phyloP scores from a whole-genome alignment of 805 yeast species.

The Cyberlindnera misumaiensis region DNA sequence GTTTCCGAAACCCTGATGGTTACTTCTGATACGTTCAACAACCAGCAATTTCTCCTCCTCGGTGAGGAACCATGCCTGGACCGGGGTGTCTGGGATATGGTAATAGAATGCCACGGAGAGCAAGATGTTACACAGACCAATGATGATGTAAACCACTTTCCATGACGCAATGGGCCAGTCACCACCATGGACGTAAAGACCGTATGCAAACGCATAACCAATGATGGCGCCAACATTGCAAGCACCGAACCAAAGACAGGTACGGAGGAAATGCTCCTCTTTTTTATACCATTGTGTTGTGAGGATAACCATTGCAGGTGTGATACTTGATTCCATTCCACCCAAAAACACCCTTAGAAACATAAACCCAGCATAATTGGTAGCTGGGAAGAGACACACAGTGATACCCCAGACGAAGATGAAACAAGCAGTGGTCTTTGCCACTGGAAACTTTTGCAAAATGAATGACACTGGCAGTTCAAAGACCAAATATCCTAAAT shows the following conservation, averaged over 20 bases:
- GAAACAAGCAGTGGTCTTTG: constrained; percentile 40
- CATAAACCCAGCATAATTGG: constrained; percentile 32
- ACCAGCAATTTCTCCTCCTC: constrained; percentile 41
- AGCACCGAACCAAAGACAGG: constrained; percentile 37
- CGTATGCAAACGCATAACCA: constrained; percentile 52
- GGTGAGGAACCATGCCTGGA: constrained; percentile 38
- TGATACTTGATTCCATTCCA: constrained; percentile 43
- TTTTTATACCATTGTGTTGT: constrained; percentile 54
- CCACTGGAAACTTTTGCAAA: constrained; percentile 52
- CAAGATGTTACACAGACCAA: constrained; percentile 51
- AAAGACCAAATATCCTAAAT: constrained; percentile 56
- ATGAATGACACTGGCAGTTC: constrained; percentile 41
- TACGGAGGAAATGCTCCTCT: constrained; percentile 37
- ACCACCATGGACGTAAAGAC: constrained; percentile 33
- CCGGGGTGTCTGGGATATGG: constrained; percentile 53
- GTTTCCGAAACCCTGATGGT: constrained; percentile 55
- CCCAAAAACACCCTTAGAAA: constrained; percentile 46
- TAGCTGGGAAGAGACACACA: constrained; percentile 47
- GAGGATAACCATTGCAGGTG: constrained; percentile 50
- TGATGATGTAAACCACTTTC: constrained; percentile 52
- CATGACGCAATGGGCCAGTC: constrained; percentile 43
- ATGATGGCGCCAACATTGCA: constrained; percentile 41
- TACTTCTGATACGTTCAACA: constrained; percentile 45
- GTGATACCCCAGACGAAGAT: constrained; percentile 58
- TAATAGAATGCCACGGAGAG: constrained; percentile 40